Evolutionary conservation across 805 yeast genomes (phyloP).

Genomic region (Nakazawaea populi): DNA sequence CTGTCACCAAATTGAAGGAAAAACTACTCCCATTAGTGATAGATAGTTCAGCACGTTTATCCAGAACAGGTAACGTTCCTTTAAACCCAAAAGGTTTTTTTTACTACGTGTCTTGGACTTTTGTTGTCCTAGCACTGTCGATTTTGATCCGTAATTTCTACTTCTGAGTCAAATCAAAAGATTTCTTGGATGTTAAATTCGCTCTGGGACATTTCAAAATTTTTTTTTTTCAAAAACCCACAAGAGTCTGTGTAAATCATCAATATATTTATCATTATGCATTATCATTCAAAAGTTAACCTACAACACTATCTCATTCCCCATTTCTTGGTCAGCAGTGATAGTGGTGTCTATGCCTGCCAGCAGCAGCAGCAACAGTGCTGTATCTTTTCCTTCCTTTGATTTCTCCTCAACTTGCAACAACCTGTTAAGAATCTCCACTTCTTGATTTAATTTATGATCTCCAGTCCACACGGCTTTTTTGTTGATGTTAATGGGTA

Average conservation of each 20-base stretch:
- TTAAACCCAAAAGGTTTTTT: not conserved
- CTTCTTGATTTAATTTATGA: constrained; percentile 46
- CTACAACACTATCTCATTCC: too few species aligned
- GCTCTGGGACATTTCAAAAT: too few species aligned
- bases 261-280: too few species aligned
- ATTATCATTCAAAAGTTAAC: too few species aligned
- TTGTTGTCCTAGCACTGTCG: not conserved
- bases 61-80: constrained; percentile 28
- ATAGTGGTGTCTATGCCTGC: too few species aligned
- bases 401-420: constrained; percentile 8
- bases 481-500: constrained; percentile 65
- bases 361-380: too few species aligned
- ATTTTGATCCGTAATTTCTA: not conserved
- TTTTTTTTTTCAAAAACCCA: too few species aligned
- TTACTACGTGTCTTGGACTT: not conserved
- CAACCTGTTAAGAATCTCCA: constrained; percentile 27
- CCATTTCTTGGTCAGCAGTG: too few species aligned
- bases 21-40: constrained; percentile 19
- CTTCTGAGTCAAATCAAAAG: not conserved
- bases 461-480: constrained; percentile 66
- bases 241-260: too few species aligned
- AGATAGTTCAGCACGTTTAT: constrained; percentile 28
- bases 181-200: too few species aligned
- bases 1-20: constrained; percentile 29
- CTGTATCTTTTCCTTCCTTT: not conserved